Base-by-base conservation (phyloP, 2,329 filamentous ascomycete genomes). In the Ophiostoma ulmi region DNA sequence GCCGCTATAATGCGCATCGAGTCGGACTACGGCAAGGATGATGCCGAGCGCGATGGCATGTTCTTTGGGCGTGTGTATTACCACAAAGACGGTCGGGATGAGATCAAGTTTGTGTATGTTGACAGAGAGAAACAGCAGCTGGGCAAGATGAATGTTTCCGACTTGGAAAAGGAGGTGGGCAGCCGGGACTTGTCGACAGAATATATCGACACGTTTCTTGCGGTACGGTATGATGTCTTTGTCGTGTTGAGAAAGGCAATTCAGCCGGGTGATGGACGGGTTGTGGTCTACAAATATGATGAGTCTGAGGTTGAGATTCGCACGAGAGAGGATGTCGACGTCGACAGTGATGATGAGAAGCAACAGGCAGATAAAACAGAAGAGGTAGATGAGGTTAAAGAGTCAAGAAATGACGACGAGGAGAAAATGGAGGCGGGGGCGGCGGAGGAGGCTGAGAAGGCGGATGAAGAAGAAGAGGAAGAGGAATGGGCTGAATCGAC, bases 41-140 rank as follows among this genome's bases (percentile, higher is more conserved):
- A 64, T 36, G 31, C 31, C 31, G 61, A 64, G 31, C 61, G 61
- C 6, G 61, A 36, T 35, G 61, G 61, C 31, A 64, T 64, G 61
- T 64, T 64, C 61, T 10, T 64, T 6, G 61, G 61, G 2, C 61
- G 61, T 5, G 61, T 64, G 17, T 64, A 64, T 35, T 64, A 64
- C 61, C 8, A 8, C 61, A 36, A 36, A 55, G 48, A 58, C 52
- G 22, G 11, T 3, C 3, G 11, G 31, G 31, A 64, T 1, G 31
- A 64, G 7, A 38, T 64, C 61, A 64, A 64, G 61, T 64, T 64
- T 64, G 61, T 64, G 31, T 64, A 38, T 64, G 61, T 64, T 0
- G 61, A 64, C 35, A 4, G 61, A 2, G 61, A 64, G 61, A 31
- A 22, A 35, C 61, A 64, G 61, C 61, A 64, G 61, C 61, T 64